phyloP scores from a whole-genome alignment of 2,329 filamentous ascomycete genomes.

The Fusarium tuaranense region DNA sequence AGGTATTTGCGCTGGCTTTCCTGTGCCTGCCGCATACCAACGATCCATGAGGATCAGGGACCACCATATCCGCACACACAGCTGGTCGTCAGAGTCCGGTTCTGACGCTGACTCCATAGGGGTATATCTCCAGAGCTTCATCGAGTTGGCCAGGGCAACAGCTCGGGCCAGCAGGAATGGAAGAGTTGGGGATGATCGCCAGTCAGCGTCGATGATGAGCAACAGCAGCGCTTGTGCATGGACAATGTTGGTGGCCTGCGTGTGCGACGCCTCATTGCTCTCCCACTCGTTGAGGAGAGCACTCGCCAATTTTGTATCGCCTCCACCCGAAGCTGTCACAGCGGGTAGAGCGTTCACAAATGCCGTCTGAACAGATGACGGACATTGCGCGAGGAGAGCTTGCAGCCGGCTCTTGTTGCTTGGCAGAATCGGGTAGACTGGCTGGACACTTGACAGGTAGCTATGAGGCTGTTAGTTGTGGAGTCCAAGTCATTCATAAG shows the following conservation, averaged over 20 bases:
- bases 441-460: slow-evolving; percentile 74
- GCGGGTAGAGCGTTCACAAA: slow-evolving; percentile 74
- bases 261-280: slow-evolving; percentile 52
- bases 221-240: slow-evolving; percentile 76
- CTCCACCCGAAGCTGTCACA: slow-evolving; percentile 49
- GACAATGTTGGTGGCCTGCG: slow-evolving; percentile 61
- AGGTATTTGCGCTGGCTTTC: slow-evolving; percentile 71
- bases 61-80: slow-evolving; percentile 78
- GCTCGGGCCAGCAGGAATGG: slow-evolving; percentile 71
- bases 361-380: slow-evolving; percentile 68
- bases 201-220: slow-evolving; percentile 73
- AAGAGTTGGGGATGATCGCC: slow-evolving; percentile 59
- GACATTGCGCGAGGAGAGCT: slow-evolving; percentile 67
- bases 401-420: slow-evolving; percentile 67
- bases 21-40: slow-evolving; percentile 78
- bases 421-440: slow-evolving; percentile 74
- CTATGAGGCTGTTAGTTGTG: slow-evolving; percentile 49
- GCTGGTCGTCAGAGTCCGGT: slow-evolving; percentile 69
- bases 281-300: slow-evolving; percentile 66
- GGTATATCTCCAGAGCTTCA: slow-evolving; percentile 65
- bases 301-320: slow-evolving; percentile 59
- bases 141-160: slow-evolving; percentile 72
- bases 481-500: neutral
- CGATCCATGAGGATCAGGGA: slow-evolving; percentile 77
- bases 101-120: slow-evolving; percentile 62